phyloP scores from a whole-genome alignment of 2,329 filamentous ascomycete genomes.

The Aspergillus awamori region DNA sequence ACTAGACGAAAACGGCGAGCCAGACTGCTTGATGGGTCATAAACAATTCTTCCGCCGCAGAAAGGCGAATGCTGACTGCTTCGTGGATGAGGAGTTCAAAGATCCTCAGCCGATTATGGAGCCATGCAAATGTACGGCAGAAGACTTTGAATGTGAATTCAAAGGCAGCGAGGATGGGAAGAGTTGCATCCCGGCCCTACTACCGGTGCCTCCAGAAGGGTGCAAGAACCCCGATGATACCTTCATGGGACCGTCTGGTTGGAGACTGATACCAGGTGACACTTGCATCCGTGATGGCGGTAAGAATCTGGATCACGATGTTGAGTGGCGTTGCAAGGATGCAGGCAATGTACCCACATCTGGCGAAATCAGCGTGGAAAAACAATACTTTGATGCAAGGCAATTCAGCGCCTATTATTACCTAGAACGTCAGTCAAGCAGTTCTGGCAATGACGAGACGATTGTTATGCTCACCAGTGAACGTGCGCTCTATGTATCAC shows the following conservation, averaged over 20 bases:
- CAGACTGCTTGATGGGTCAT: constrained; percentile 93
- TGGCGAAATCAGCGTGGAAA: constrained; percentile 67
- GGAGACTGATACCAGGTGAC: constrained; percentile 86
- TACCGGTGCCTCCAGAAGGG: constrained; percentile 68
- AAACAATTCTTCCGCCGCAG: constrained; percentile 83
- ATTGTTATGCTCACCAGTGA: constrained; percentile 63
- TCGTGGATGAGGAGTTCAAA: constrained; percentile 82
- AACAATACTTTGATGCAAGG: constrained; percentile 63
- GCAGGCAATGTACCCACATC: constrained; percentile 56
- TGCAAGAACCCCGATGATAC: constrained; percentile 73
- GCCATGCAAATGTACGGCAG: constrained; percentile 76
- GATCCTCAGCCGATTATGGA: constrained; percentile 71
- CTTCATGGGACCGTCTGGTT: constrained; percentile 86
- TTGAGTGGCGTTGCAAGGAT: constrained; percentile 77
- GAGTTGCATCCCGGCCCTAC: constrained; percentile 67
- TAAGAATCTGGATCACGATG: constrained; percentile 68
- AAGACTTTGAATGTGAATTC: constrained; percentile 95
- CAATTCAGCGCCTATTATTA: constrained; percentile 66
- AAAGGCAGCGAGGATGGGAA: constrained; percentile 70
- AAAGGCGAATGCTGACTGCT: constrained; percentile 86
- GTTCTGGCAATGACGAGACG: constrained; percentile 70
- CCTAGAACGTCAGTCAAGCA: constrained; percentile 73
- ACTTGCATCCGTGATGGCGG: constrained; percentile 66
- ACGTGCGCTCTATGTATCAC: constrained; percentile 70
- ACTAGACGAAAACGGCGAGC: constrained; percentile 74